phyloP scores from a whole-genome alignment of 1,284 basidiomycete species.

The Moniliophthora roreri region DNA sequence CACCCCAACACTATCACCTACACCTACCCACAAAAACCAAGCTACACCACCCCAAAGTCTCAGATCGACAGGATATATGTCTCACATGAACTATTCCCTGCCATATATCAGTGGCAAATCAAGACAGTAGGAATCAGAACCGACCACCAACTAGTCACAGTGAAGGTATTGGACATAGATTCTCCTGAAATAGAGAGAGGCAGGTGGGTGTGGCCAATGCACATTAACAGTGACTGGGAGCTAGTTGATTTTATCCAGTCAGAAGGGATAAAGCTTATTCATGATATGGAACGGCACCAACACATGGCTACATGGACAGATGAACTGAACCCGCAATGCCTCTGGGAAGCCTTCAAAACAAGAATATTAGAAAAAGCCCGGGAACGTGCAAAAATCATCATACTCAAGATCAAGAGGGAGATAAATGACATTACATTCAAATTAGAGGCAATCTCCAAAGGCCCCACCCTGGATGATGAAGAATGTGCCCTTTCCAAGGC shows the following conservation, averaged over 20 bases:
- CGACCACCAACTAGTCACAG: constrained; percentile 23
- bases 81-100: background rate
- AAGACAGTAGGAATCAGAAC: constrained; percentile 7
- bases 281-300: background rate
- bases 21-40: constrained; percentile 18
- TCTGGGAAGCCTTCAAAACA: constrained; percentile 10
- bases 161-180: constrained; percentile 12
- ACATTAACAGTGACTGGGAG: constrained; percentile 19
- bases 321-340: constrained; percentile 10
- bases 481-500: background rate
- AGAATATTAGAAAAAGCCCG: constrained; percentile 10
- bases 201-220: constrained; percentile 21
- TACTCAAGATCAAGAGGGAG: constrained; percentile 5
- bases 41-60: constrained; percentile 14
- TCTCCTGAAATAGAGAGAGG: constrained; percentile 25
- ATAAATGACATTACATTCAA: constrained; percentile 6
- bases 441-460: constrained; percentile 8
- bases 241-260: constrained; percentile 6
- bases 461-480: background rate
- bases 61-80: constrained; percentile 31
- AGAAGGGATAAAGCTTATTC: constrained; percentile 5
- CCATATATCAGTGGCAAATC: constrained; percentile 19
- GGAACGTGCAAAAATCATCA: constrained; percentile 1
- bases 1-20: constrained; percentile 22
- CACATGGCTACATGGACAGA: background rate